phyloP scores from a whole-genome alignment of 2,329 filamentous ascomycete genomes.

The Dendryphion nanum region DNA sequence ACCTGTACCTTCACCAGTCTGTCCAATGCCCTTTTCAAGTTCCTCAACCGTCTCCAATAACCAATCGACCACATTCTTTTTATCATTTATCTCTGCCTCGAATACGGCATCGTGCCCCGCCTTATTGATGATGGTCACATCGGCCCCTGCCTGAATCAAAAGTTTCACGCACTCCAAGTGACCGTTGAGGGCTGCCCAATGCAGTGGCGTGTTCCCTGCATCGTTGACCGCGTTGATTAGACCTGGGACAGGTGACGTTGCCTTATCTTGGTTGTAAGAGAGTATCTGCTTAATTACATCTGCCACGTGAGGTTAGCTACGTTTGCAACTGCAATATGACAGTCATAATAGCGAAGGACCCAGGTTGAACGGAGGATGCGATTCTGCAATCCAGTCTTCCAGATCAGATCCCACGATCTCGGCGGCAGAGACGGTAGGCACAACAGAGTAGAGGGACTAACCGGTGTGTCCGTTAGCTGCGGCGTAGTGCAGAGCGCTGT shows the following conservation, averaged over 20 bases:
- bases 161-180: constrained; percentile 78
- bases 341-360: no score
- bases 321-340: constrained; percentile 1
- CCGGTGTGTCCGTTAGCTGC: constrained; percentile 84
- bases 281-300: constrained; percentile 39
- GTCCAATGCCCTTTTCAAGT: constrained; percentile 36
- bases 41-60: constrained; percentile 48
- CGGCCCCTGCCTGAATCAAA: constrained; percentile 73
- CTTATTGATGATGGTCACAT: constrained; percentile 75
- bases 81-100: constrained; percentile 51
- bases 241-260: constrained; percentile 24
- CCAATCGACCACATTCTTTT: constrained; percentile 49
- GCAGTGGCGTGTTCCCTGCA: constrained; percentile 85
- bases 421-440: no score
- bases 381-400: no score
- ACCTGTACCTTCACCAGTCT: constrained; percentile 28
- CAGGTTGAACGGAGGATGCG: no score
- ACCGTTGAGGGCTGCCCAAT: constrained; percentile 91
- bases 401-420: no score
- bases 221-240: constrained; percentile 71
- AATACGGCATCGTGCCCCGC: constrained; percentile 68
- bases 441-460: constrained; percentile 43
- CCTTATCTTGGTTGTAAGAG: constrained; percentile 29
- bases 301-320: constrained; percentile 21
- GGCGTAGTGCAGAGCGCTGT: constrained; percentile 83